phyloP scores from a whole-genome alignment of 1,139 yeast genomes.

The Lodderomyces elongisporus region DNA sequence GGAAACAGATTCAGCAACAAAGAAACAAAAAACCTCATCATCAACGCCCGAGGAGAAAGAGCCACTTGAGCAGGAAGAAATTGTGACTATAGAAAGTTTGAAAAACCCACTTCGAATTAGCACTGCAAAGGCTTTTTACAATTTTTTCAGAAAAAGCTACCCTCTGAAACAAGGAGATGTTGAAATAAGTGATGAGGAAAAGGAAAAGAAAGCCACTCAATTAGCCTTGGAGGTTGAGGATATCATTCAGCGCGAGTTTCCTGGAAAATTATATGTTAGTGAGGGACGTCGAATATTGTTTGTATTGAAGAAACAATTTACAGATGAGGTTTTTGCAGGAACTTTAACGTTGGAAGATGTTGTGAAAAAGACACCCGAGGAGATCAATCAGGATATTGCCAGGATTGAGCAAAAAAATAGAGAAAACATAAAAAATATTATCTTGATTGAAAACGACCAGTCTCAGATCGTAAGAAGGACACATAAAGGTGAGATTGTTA shows the following conservation, averaged over 20 bases:
- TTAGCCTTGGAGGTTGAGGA: conserved; percentile 42
- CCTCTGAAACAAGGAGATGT: conserved; percentile 33
- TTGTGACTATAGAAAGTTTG: conserved; percentile 14
- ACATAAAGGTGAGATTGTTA: conserved; percentile 80
- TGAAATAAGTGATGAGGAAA: conserved; percentile 19
- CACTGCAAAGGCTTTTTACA: conserved; percentile 36
- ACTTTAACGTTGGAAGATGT: conserved; percentile 25
- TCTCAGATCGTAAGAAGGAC: conserved; percentile 59
- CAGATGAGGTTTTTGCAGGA: conserved; percentile 24
- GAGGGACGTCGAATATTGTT: conserved; percentile 41
- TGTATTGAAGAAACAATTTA: conserved; percentile 29
- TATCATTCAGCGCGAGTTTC: conserved; percentile 26
- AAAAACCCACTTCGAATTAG: conserved; percentile 29
- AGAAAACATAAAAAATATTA: conserved; percentile 22
- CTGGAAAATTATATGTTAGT: conserved; percentile 31
- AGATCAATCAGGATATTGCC: conserved; percentile 21
- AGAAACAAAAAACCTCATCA: not conserved
- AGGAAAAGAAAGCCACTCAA: conserved; percentile 25
- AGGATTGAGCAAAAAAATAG: conserved; percentile 14
- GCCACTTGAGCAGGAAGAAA: conserved; percentile 2
- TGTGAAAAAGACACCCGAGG: conserved; percentile 31
- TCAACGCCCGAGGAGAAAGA: conserved; percentile 1
- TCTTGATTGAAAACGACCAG: conserved; percentile 50
- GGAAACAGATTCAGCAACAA: not conserved
- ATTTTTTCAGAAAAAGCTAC: conserved; percentile 38